These are phyloP conservation scores for Metschnikowia rubicola DNA, from an alignment of 805 yeast species.

Conservation along the genomic window DNA sequence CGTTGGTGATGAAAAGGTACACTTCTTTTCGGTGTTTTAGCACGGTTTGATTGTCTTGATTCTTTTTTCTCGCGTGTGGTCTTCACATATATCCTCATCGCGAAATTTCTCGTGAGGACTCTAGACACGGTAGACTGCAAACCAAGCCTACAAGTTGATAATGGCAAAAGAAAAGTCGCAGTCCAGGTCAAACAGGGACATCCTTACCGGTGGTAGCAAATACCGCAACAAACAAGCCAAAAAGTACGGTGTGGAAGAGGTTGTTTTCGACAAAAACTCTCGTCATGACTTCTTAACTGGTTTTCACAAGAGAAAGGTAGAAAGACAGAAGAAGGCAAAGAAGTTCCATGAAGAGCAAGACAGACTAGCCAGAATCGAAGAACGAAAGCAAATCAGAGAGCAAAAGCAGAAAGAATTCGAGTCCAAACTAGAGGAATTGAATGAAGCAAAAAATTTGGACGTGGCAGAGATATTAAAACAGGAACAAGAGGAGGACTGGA, in stretches of 20 bases:
- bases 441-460: conserved; percentile 38
- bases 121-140: neutral
- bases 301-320: conserved; percentile 88
- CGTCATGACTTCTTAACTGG: conserved; percentile 87
- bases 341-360: conserved; percentile 75
- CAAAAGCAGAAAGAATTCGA: conserved; percentile 67
- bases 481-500: conserved; percentile 32
- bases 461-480: conserved; percentile 15
- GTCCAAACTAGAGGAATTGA: conserved; percentile 56
- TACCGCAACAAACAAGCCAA: conserved; percentile 60
- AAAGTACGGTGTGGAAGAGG: conserved; percentile 64
- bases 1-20: too few species aligned
- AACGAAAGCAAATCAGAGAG: conserved; percentile 65
- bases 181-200: conserved; percentile 65
- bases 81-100: conserved; percentile 16
- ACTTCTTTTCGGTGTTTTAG: too few species aligned
- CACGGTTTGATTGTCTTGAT: too few species aligned
- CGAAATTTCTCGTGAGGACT: conserved; percentile 7
- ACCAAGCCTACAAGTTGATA: neutral
- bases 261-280: conserved; percentile 76
- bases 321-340: conserved; percentile 83
- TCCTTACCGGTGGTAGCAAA: conserved; percentile 81
- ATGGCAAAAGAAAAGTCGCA: conserved; percentile 15
- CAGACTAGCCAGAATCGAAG: conserved; percentile 67
- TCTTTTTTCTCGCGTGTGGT: conserved; percentile 5